Percentiles rank a stretch among this genome's conserved stretches.
These are phyloP conservation scores for Lentinula aciculospora DNA, from an alignment of 768 basidiomycete genomes.

Conservation along the genomic window DNA sequence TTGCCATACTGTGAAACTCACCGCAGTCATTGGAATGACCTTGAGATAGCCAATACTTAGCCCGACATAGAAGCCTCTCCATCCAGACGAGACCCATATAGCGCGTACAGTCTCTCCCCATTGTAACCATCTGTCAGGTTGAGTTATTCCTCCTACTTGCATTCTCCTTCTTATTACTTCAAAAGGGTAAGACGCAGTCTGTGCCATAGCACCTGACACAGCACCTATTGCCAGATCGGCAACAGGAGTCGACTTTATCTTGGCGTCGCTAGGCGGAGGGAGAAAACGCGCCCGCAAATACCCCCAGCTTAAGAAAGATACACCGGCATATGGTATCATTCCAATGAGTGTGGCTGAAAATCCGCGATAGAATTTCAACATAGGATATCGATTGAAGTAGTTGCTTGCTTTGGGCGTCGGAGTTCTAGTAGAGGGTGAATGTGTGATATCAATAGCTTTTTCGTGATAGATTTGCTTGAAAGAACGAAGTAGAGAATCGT, in stretches of 20 bases:
- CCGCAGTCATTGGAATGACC: constrained; percentile 93
- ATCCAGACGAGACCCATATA: constrained; percentile 67
- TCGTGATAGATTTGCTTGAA: constrained; percentile 70
- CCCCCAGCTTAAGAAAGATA: constrained; percentile 91
- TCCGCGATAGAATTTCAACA: constrained; percentile 95
- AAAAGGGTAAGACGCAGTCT: constrained; percentile 92
- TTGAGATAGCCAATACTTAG: constrained; percentile 90
- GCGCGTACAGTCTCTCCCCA: constrained; percentile 72
- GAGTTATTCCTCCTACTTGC: constrained; percentile 88
- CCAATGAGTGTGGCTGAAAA: constrained; percentile 89
- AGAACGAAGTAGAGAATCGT: constrained; percentile 49
- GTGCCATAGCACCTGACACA: constrained; percentile 75
- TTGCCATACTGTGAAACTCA: constrained; percentile 91
- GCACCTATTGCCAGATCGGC: constrained; percentile 83
- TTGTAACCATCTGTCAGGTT: constrained; percentile 69
- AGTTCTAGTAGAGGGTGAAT: not conserved
- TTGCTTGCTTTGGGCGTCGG: constrained; percentile 16
- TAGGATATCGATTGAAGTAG: constrained; percentile 57
- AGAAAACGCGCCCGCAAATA: constrained; percentile 58
- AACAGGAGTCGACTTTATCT: constrained; percentile 34
- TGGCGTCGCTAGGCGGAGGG: constrained; percentile 32
- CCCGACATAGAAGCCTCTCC: constrained; percentile 89
- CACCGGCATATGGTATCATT: constrained; percentile 94
- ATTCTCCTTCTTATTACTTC: constrained; percentile 83
- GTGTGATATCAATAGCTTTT: constrained; percentile 27